Evolutionary conservation across 805 yeast genomes (phyloP), one percentile per base, ranked within the genome.

Genomic region (Saturnispora ahearnii): DNA sequence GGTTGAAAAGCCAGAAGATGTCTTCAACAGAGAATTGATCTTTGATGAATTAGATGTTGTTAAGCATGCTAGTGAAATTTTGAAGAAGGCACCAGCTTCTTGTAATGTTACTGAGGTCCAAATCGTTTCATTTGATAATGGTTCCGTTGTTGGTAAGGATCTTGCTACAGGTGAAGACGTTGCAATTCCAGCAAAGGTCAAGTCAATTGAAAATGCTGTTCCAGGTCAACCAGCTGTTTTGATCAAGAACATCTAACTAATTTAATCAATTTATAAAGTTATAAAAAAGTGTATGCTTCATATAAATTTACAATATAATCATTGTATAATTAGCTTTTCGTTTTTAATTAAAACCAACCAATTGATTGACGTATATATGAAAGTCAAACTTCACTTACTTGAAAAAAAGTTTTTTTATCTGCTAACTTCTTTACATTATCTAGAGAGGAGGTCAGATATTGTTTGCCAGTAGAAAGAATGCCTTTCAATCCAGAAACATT

Each of bases 191-290:
- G 71, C 75, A 51, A 70, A 76, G 48, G 77, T 82, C 44, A 89
- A 86, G 73, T 77, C 81, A 40, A 73, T 86, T 53, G 96, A 87
- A 56, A 75, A 75, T 54, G 90, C 98, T 28, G 83, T 86, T 56
- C 99, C 99, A 44, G 98, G 98, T 53, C 77, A 78, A 58, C 98
- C 99, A 36, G 97, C 96, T 61, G 80, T 91, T 61, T 67, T 81
- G 55, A 74, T 91, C 55, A 78, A 71, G 57, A 90, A 90, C 67
- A 62, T 83, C 44, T 76, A 70, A 57, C 41, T 30, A 10, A 9
- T 26, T 30, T 31, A 40, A n/a, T 33, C n/a, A 36, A 18, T 31
- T 26, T 26, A 36, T 45, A 32, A 36, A 36, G 18, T 36, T 36
- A 36, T 6, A 36, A 36, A 36, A 36, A 38, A 42, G 13, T 40